Base-by-base conservation (phyloP, 1,284 basidiomycete genomes). In the Apiotrichum brassicae region DNA sequence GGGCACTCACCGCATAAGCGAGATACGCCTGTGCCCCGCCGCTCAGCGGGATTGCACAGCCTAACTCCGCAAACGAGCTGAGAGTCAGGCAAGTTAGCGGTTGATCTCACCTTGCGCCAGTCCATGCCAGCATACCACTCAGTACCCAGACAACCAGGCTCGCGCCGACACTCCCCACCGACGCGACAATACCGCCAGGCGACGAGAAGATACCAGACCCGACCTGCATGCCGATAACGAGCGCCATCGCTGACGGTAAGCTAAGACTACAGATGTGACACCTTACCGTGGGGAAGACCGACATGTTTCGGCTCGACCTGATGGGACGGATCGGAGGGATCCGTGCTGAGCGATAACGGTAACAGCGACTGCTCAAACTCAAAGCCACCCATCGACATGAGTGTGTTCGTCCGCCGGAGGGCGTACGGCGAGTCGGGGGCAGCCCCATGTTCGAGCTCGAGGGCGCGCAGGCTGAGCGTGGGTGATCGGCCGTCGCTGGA, bases 191-290 rank as follows among this genome's bases (percentile, higher is more conserved):
- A n/a, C 93, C 83, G 20, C 89, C 90, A 0, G 91, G 91, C 1
- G 87, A 89, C 1, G 87, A 90, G 74, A 95, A 95, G 57, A 95
- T 94, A 19, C 91, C 91, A 13, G 86, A 89, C 25, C 90, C 90
- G 68, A 93, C 88, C 81, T 92, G 88, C 54, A 83, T 74, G 6
- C 90, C 88, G 19, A 87, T 81, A 51, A 90, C 81, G 39, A 93
- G 75, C 24, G 86, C 88, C 61, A 93, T 81, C n/a, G 85, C 89
- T 87, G 61, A 7, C 3, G n/a, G 22, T 52, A 23, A 49, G 43
- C 22, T 32, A 4, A 30, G 22, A 9, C 11, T 16, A 34, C 5
- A 33, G 34, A 3, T 14, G 24, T 6, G 3, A 23, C 1, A 42
- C 48, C 80, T 58, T 61, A 86, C 88, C 87, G 64, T 87, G 86